These are phyloP conservation scores for Luzula sylvatica DNA, from an alignment of 176 grass and related monocot species.

Conservation along the genomic window DNA sequence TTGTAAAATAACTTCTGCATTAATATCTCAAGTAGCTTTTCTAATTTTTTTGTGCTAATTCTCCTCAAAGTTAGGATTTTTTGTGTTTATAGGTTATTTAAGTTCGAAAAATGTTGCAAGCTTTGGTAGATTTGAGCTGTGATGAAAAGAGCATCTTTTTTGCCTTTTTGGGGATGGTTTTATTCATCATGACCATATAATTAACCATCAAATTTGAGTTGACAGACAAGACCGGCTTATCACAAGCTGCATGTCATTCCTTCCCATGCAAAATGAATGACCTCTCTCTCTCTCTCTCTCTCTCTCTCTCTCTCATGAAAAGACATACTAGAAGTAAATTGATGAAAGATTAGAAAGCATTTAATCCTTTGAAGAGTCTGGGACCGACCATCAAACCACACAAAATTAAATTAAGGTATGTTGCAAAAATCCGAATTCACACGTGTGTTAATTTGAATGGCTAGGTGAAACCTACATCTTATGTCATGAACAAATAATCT, in stretches of 20 bases:
- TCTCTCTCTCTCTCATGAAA: background rate
- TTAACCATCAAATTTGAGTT: conserved; percentile 1
- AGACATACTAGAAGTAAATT: background rate
- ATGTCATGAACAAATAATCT: too few species aligned
- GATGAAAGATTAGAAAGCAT: background rate
- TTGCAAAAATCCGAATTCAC: background rate
- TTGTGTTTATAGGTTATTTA: background rate
- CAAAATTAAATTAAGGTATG: too few species aligned
- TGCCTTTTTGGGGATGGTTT: too few species aligned
- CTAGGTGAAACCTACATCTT: conserved; percentile 1
- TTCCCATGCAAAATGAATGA: conserved; percentile 11
- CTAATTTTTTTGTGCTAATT: too few species aligned
- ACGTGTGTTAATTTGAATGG: conserved; percentile 1
- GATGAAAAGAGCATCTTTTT: conserved; percentile 10
- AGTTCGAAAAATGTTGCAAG: background rate
- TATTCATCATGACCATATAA: conserved; percentile 1
- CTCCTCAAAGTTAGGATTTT: too few species aligned
- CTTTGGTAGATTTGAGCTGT: conserved; percentile 1
- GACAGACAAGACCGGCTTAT: background rate
- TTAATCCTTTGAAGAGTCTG: conserved; percentile 14
- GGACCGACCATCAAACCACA: conserved; percentile 5
- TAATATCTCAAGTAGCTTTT: too few species aligned
- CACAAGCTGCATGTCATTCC: conserved; percentile 6
- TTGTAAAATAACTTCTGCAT: too few species aligned
- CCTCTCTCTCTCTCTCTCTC: conserved; percentile 5